Evolutionary conservation across 352 stramenopile species (phyloP).

Genomic region (Aphanomyces cochlioides): DNA sequence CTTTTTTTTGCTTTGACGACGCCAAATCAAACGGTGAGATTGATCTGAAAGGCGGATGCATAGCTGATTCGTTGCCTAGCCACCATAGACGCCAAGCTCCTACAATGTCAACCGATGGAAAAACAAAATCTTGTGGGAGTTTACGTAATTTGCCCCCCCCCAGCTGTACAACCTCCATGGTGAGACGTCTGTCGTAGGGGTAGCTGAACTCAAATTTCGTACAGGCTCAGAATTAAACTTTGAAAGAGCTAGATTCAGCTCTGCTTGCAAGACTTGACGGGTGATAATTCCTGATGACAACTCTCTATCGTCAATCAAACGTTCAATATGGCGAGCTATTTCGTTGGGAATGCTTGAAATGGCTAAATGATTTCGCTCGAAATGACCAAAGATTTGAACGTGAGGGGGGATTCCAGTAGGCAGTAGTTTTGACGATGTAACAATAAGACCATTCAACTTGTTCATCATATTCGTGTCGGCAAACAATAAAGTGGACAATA

Average conservation of each 20-base stretch:
- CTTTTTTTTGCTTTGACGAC: too few relatives aligned
- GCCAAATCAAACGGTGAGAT: constrained; percentile 1
- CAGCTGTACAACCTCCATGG: neutral
- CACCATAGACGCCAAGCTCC: neutral
- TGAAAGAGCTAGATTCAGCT: neutral
- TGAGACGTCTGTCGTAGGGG: neutral
- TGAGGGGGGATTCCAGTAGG: too few relatives aligned
- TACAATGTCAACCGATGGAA: neutral
- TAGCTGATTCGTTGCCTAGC: neutral
- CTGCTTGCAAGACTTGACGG: neutral
- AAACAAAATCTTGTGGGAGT: constrained; percentile 1
- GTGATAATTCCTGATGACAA: neutral
- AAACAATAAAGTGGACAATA: neutral
- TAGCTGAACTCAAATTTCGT: neutral
- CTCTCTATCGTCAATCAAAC: neutral
- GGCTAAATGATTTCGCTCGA: neutral
- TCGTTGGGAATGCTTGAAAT: constrained; percentile 1
- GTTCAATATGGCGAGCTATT: neutral
- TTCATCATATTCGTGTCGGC: too few relatives aligned
- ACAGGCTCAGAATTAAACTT: neutral
- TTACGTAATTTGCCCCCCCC: neutral
- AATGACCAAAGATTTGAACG: too few relatives aligned
- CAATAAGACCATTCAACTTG: too few relatives aligned
- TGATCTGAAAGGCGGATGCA: neutral
- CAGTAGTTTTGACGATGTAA: too few relatives aligned